Evolutionary conservation across 129 eudicot genomes (phyloP), one percentile per base, ranked within the genome.

Genomic region (Flaveria trinervia): DNA sequence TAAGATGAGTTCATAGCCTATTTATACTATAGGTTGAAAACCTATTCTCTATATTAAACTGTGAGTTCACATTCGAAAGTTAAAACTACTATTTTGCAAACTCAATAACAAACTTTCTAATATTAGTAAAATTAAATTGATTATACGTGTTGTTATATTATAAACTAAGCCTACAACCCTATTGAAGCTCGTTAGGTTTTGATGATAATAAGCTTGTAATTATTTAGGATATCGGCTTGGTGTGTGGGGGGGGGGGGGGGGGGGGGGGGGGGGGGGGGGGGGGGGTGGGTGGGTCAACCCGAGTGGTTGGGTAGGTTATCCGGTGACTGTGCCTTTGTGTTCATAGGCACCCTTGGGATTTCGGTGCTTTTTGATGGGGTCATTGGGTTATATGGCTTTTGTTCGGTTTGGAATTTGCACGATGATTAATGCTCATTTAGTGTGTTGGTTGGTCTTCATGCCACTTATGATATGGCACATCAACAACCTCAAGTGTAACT

Each of bases 401-500:
- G 60, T 87, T 17, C 71, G 92, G 66, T 90, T 90, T 18, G 90
- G 87, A 0, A 72, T 85, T 7, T 90, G 96, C 18, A 90, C 92
- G 1, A 83, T 56, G 9, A 61, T 87, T 44, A 85, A 85, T 90
- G 92, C 25, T 87, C 44, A 44, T 85, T 36, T 85, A 90, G 84
- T 74, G 81, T 85, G 30, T 81, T 87, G 13, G 79, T 87, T 49
- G 96, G 96, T 48, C 79, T 90, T 6, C 92, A 90, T 81, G 92
- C 92, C 1, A 85, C 92, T 30, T 90, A 85, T 26, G 96, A 87
- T 67, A 79, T 87, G 95, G 95, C 95, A 3, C 84, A 87, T 54
- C 84, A 81, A 61, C 56, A 76, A 66, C 17, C 54, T 12, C 76
- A 79, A 50, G 16, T 50, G 65, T 46, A 73, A 30, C 55, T 18